These are phyloP conservation scores for Globisporangium cylindrosporum DNA, from an alignment of 352 stramenopile species.

Conservation along the genomic window DNA sequence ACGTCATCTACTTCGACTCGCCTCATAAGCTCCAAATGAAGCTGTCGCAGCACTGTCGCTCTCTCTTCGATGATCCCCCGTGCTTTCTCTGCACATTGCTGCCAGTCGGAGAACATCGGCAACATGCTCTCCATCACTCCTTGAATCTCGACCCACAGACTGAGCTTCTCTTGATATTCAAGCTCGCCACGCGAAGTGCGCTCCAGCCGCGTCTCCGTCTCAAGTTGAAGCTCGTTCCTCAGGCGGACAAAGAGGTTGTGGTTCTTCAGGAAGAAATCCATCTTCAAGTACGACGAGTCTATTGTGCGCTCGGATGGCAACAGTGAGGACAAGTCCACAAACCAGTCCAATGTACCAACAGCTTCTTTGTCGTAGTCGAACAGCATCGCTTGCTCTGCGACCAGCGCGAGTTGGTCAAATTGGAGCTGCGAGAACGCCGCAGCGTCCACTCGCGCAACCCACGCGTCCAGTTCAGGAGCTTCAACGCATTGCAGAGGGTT, in stretches of 20 bases:
- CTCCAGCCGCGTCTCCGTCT: constrained; percentile 26
- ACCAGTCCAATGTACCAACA: constrained; percentile 35
- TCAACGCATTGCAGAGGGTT: constrained; percentile 40
- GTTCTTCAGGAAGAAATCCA: constrained; percentile 38
- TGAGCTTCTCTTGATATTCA: constrained; percentile 28
- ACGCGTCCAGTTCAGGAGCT: constrained; percentile 25
- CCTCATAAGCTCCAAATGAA: constrained; percentile 5
- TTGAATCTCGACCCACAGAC: constrained; percentile 19
- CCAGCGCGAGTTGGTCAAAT: constrained; percentile 57
- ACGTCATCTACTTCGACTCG: not conserved
- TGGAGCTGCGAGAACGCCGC: constrained; percentile 39
- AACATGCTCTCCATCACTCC: constrained; percentile 9
- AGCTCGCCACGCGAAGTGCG: constrained; percentile 19
- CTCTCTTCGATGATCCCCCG: constrained; percentile 4
- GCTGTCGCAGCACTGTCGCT: not conserved
- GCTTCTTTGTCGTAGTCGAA: constrained; percentile 32
- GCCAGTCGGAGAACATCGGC: constrained; percentile 3
- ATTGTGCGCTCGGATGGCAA: not conserved
- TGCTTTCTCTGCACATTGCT: not conserved
- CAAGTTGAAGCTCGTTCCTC: constrained; percentile 29
- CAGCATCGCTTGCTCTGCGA: constrained; percentile 24
- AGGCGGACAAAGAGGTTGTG: constrained; percentile 40
- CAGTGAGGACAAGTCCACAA: not conserved
- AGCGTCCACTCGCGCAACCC: constrained; percentile 31
- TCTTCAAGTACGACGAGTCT: constrained; percentile 24